These are phyloP conservation scores for Saksenaea oblongispora DNA, from an alignment of 371 early-diverging fungal genomes.

Conservation along the genomic window DNA sequence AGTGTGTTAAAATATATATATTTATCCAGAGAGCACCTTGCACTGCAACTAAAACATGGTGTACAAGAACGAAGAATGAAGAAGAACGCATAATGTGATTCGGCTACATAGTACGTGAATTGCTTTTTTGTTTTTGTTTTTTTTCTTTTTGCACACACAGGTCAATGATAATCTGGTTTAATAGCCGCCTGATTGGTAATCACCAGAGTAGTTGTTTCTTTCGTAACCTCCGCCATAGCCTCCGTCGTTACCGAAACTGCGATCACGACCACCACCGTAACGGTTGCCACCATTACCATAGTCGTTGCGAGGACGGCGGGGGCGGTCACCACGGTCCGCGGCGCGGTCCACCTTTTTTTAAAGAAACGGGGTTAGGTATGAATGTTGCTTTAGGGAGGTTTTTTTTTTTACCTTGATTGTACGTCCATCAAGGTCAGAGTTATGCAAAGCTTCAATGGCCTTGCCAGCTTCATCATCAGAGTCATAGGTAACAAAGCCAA, in stretches of 20 bases:
- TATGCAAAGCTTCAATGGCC: constrained; percentile 63
- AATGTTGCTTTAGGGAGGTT: background rate
- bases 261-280: background rate
- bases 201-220: background rate
- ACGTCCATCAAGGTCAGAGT: background rate
- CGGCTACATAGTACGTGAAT: background rate
- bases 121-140: background rate
- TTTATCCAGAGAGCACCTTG: too few relatives aligned
- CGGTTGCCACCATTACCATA: background rate
- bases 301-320: constrained; percentile 4
- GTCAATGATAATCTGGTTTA: background rate
- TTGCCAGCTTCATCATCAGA: constrained; percentile 69
- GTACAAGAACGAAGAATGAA: background rate
- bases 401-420: background rate
- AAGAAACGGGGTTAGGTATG: background rate
- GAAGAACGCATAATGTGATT: background rate
- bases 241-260: background rate
- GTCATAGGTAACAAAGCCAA: constrained; percentile 83
- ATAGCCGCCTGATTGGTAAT: background rate
- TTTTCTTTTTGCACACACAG: background rate
- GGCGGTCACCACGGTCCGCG: constrained; percentile 2
- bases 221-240: background rate
- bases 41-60: too few relatives aligned
- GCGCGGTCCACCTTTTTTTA: constrained; percentile 7
- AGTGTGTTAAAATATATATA: too few relatives aligned